These are phyloP conservation scores for Daldinia bambusicola DNA, from an alignment of 495 filamentous ascomycete species.

Conservation along the genomic window DNA sequence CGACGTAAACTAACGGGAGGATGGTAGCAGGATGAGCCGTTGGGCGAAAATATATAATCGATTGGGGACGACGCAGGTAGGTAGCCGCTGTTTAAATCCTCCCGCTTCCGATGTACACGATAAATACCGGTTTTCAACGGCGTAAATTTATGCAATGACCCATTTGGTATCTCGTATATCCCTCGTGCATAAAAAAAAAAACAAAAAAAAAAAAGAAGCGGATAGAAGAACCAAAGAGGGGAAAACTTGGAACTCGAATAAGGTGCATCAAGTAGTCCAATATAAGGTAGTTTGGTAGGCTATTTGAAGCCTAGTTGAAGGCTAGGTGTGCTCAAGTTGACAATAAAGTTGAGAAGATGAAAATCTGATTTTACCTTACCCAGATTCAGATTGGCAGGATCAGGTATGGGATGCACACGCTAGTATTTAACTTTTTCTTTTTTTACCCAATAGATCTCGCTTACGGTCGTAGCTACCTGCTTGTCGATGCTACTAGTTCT, in stretches of 20 bases:
- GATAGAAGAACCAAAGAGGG: not conserved
- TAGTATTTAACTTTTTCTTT: too few relatives aligned
- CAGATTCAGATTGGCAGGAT: not conserved
- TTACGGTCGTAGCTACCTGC: too few relatives aligned
- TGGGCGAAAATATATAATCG: slow-evolving; percentile 15
- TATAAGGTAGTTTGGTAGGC: not conserved
- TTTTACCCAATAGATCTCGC: too few relatives aligned
- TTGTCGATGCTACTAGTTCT: too few relatives aligned
- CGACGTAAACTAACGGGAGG: slow-evolving; percentile 28
- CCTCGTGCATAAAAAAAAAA: too few relatives aligned
- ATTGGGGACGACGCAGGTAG: slow-evolving; percentile 24
- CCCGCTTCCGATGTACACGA: not conserved
- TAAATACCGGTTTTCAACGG: not conserved
- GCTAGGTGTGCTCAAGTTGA: too few relatives aligned
- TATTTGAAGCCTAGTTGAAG: slow-evolving; percentile 24
- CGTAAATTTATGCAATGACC: not conserved
- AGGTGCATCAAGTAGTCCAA: slow-evolving; percentile 4
- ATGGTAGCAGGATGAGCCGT: slow-evolving; percentile 30
- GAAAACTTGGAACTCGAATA: not conserved
- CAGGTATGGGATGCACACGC: too few relatives aligned
- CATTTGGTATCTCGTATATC: not conserved
- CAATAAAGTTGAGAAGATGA: not conserved
- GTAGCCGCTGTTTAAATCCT: slow-evolving; percentile 21
- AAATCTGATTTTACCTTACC: not conserved
- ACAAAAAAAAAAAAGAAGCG: not conserved